Base-by-base conservation (phyloP, 148 eudicot species). In the Nepenthes mirabilis region DNA sequence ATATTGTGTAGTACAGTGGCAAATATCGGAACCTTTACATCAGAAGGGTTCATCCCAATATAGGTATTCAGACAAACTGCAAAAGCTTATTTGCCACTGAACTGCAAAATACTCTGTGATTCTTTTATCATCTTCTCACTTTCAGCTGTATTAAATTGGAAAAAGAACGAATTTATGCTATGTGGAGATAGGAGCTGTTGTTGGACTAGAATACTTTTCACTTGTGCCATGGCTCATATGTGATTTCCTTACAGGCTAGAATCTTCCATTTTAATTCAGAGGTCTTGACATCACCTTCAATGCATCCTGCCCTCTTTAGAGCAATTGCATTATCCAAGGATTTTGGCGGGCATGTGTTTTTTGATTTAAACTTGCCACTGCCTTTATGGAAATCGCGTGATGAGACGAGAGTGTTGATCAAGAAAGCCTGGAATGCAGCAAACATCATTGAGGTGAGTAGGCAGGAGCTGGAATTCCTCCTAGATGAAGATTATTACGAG, bases 201-300 rank as follows among this genome's bases (percentile, higher is more conserved):
- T 23, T 23, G 23, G 23, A 23, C 23, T 23, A 23, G 23, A 23
- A 23, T 23, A 23, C 23, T 23, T 23, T 23, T 23, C 23, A 40
- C 45, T 40, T 40, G 8, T 4, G 45, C 45, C 45, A 40, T 4
- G 45, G 8, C 0, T 40, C 8, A 4, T 40, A 40, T 3, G 4
- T 40, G 6, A 40, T 40, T 40, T 3, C 8, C 8, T 40, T 74
- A 72, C 96, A 91, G 98, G 96, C 98, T 11, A 84, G 86, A 57
- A 80, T 91, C 36, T 79, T 91, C 62, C 96, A 85, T 70, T 91
- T 91, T 69, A 91, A 82, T 69, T 85, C 98, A 34, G 91, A 88
- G 70, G 88, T 80, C 63, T 70, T 91, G 55, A 75, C 74, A 47
- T 75, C 88, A 34, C 68, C 80, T n/a, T 68, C 80, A 11, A 85